These are phyloP conservation scores for Saccharomyces jurei DNA, from an alignment of 805 yeast genomes.

Conservation along the genomic window DNA sequence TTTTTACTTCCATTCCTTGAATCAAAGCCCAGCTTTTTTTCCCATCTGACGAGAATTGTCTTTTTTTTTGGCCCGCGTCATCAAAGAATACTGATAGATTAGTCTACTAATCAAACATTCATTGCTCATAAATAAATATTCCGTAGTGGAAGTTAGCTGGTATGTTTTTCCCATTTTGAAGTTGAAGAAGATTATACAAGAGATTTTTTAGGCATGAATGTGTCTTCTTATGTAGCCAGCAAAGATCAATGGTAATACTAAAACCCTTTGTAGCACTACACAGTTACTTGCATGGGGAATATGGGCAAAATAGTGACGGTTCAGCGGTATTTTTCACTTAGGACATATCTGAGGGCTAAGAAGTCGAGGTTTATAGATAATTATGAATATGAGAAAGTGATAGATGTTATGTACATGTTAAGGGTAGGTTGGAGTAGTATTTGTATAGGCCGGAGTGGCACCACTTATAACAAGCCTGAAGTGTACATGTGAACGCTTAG, in stretches of 20 bases:
- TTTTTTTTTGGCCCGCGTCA: background rate
- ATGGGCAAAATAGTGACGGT: background rate
- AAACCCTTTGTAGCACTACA: background rate
- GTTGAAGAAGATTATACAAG: background rate
- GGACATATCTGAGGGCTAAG: background rate
- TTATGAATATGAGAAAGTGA: background rate
- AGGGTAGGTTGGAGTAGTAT: background rate
- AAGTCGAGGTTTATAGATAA: background rate
- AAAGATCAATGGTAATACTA: background rate
- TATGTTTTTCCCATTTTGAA: background rate
- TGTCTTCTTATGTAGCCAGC: background rate
- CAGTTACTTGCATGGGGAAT: background rate
- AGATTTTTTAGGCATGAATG: background rate
- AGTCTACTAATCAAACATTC: background rate
- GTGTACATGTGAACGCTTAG: background rate
- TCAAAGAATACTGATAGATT: background rate
- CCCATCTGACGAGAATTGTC: background rate
- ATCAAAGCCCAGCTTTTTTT: background rate
- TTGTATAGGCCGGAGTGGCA: background rate
- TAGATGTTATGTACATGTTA: background rate
- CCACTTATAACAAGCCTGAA: background rate
- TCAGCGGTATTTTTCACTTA: background rate
- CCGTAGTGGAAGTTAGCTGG: background rate
- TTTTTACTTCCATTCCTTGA: background rate
- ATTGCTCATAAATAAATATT: background rate